A percentile compares a stretch with the other conserved stretches of the same genome.
These are phyloP conservation scores for Neophaeococcomyces mojaviensis DNA, from an alignment of 2,329 filamentous ascomycete species.

Conservation along the genomic window DNA sequence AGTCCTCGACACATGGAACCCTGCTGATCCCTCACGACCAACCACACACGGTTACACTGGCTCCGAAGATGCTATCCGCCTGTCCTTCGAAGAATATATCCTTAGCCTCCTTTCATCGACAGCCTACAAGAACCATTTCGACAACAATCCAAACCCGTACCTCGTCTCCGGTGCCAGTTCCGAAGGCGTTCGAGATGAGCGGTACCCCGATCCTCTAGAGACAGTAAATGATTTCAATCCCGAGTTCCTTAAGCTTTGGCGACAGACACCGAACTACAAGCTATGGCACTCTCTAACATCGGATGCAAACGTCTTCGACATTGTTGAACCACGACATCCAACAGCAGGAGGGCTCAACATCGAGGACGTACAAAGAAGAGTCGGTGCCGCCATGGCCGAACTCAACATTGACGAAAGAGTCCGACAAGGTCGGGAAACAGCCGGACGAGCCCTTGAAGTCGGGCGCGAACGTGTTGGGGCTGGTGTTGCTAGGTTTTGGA, in stretches of 20 bases:
- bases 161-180: slow-evolving; percentile 27
- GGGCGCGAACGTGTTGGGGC: slow-evolving; percentile 54
- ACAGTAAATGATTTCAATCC: slow-evolving; percentile 74
- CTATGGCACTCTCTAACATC: slow-evolving; percentile 70
- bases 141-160: slow-evolving; percentile 40
- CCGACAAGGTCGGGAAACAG: slow-evolving; percentile 70
- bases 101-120: slow-evolving; percentile 78
- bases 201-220: slow-evolving; percentile 48
- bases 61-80: slow-evolving; percentile 92
- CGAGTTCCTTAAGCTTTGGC: slow-evolving; percentile 85
- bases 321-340: slow-evolving; percentile 86
- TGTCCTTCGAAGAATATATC: slow-evolving; percentile 96
- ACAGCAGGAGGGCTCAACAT: slow-evolving; percentile 88
- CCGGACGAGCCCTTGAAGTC: slow-evolving; percentile 79
- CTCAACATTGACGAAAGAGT: slow-evolving; percentile 88
- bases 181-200: slow-evolving; percentile 29
- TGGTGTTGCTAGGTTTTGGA: slow-evolving; percentile 17
- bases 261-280: slow-evolving; percentile 78
- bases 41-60: slow-evolving; percentile 92
- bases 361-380: slow-evolving; percentile 83
- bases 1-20: slow-evolving; percentile 95
- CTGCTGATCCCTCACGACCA: slow-evolving; percentile 77
- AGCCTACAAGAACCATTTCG: slow-evolving; percentile 73
- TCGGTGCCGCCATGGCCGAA: slow-evolving; percentile 87
- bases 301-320: slow-evolving; percentile 85